phyloP scores from a whole-genome alignment of 331 rosid genomes.

The Acacia concinna region DNA sequence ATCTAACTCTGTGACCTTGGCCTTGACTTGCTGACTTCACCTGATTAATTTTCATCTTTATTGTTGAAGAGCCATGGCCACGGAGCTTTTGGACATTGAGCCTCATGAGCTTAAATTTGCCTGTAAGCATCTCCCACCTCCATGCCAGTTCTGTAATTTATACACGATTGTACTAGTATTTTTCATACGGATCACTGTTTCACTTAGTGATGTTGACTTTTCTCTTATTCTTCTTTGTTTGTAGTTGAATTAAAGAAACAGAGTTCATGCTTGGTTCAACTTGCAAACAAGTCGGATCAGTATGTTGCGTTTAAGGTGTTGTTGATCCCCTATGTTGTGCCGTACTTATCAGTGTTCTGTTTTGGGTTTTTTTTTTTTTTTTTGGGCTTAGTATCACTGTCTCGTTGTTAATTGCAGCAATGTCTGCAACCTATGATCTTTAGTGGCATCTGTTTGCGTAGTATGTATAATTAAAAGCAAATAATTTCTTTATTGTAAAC shows the following conservation, averaged over 20 bases:
- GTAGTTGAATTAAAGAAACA: constrained; percentile 87
- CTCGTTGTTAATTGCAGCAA: neutral
- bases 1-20: neutral
- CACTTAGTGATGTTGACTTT: constrained; percentile 7
- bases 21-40: neutral
- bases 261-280: constrained; percentile 68
- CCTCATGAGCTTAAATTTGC: constrained; percentile 73
- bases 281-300: constrained; percentile 60
- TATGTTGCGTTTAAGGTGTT: constrained; percentile 89
- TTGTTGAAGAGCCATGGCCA: constrained; percentile 47
- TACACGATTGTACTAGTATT: neutral
- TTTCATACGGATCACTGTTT: neutral
- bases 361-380: neutral
- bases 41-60: constrained; percentile 10
- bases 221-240: constrained; percentile 27
- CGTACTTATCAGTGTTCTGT: neutral
- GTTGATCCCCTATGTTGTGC: neutral
- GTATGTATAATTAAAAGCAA: neutral
- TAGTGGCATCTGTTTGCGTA: neutral
- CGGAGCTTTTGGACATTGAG: constrained; percentile 73
- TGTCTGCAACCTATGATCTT: neutral
- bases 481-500: neutral
- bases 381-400: neutral
- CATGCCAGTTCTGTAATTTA: neutral
- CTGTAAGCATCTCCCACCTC: constrained; percentile 46